These are phyloP conservation scores for Akanthomyces uredinophilus DNA, from an alignment of 2,329 filamentous ascomycete species.

Conservation along the genomic window DNA sequence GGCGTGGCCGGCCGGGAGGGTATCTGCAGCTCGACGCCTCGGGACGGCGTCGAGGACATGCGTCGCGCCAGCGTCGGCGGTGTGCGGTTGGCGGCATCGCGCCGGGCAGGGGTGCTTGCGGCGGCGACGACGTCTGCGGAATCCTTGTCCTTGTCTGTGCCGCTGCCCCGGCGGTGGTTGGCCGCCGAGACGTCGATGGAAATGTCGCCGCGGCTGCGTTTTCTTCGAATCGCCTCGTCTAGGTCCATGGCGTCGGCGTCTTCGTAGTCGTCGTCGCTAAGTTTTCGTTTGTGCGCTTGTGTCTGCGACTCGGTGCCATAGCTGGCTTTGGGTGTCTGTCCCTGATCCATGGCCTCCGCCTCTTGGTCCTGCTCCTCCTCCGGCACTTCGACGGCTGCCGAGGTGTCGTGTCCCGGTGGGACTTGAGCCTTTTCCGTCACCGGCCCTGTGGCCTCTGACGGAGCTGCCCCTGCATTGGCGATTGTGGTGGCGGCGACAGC, in stretches of 20 bases:
- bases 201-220: slow-evolving; percentile 41
- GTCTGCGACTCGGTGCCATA: slow-evolving; percentile 17
- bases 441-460: background rate
- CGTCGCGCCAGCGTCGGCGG: slow-evolving; percentile 42
- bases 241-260: slow-evolving; percentile 31
- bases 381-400: background rate
- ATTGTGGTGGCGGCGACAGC: slow-evolving; percentile 20
- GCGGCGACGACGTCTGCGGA: slow-evolving; percentile 1
- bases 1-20: slow-evolving; percentile 61
- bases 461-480: background rate
- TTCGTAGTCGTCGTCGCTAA: slow-evolving; percentile 25
- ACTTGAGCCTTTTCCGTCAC: background rate
- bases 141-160: slow-evolving; percentile 17
- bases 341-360: background rate
- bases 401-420: slow-evolving; percentile 21
- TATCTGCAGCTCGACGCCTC: slow-evolving; percentile 57
- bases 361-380: slow-evolving; percentile 1
- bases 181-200: slow-evolving; percentile 15
- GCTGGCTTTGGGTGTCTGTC: slow-evolving; percentile 17
- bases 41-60: slow-evolving; percentile 46
- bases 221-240: slow-evolving; percentile 34
- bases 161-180: slow-evolving; percentile 1
- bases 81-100: slow-evolving; percentile 26
- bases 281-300: slow-evolving; percentile 28
- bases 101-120: slow-evolving; percentile 14